Conservation (phyloP, 495 filamentous ascomycete genomes). For the Margaritispora aquatica region DNA sequence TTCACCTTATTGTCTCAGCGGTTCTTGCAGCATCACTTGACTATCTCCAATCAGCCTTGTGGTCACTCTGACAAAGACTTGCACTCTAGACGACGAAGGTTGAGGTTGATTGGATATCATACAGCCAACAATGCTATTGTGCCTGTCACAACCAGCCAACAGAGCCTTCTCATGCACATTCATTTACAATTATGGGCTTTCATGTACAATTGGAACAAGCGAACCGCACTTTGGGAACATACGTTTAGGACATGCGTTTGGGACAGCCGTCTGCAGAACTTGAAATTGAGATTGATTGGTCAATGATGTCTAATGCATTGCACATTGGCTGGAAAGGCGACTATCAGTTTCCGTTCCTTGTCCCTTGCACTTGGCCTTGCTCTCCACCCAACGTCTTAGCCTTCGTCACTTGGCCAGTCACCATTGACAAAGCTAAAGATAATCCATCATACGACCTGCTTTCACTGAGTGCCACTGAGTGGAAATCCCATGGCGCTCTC, state of each 20-base stretch:
- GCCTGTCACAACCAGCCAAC: not conserved
- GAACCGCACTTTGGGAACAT: not conserved
- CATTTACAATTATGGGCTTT: no score
- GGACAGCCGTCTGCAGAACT: not conserved
- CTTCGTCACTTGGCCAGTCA: not conserved
- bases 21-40: not conserved
- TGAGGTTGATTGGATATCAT: not conserved
- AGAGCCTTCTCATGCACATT: not conserved
- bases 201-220: no score
- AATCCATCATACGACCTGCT: conserved; percentile 4
- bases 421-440: not conserved
- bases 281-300: not conserved
- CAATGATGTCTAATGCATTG: not conserved
- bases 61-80: not conserved
- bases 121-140: not conserved
- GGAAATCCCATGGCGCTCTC: conserved; percentile 3
- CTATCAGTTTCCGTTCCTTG: not conserved
- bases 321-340: not conserved
- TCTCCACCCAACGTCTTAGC: no score
- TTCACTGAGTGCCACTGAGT: no score
- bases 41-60: not conserved
- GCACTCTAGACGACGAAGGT: not conserved
- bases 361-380: not conserved
- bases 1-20: not conserved
- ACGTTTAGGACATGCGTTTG: no score